Conservation (phyloP, 345 rosid genomes). For the Populus deltoides region DNA sequence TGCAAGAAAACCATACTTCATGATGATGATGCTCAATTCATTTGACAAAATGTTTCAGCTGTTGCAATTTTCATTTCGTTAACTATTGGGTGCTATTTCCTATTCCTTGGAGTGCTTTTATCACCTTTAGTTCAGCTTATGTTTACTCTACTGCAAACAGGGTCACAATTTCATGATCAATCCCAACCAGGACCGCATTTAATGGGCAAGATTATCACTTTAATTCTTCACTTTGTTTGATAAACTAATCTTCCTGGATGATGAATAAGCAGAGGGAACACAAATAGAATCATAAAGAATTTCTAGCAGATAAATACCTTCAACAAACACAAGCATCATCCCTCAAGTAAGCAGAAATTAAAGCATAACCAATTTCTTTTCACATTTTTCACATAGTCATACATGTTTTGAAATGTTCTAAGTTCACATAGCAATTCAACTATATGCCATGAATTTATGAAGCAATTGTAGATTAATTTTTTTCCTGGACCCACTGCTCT, state of each 20-base stretch:
- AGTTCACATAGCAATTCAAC: background rate
- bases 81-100: background rate
- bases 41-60: background rate
- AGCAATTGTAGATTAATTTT: background rate
- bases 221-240: background rate
- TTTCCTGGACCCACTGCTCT: background rate
- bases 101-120: background rate
- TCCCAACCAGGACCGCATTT: background rate
- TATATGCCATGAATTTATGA: background rate
- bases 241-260: background rate
- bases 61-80: background rate
- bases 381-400: background rate
- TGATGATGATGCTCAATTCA: background rate
- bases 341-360: background rate
- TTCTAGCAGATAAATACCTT: background rate
- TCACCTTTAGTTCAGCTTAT: background rate
- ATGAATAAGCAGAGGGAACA: background rate
- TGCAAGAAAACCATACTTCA: background rate
- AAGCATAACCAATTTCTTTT: background rate
- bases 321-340: background rate
- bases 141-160: too few relatives aligned
- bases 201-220: background rate
- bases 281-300: background rate
- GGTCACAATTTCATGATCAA: background rate
- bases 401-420: background rate